Evolutionary conservation across 306 rosid genomes (phyloP).

Genomic region (Fragaria ananassa): DNA sequence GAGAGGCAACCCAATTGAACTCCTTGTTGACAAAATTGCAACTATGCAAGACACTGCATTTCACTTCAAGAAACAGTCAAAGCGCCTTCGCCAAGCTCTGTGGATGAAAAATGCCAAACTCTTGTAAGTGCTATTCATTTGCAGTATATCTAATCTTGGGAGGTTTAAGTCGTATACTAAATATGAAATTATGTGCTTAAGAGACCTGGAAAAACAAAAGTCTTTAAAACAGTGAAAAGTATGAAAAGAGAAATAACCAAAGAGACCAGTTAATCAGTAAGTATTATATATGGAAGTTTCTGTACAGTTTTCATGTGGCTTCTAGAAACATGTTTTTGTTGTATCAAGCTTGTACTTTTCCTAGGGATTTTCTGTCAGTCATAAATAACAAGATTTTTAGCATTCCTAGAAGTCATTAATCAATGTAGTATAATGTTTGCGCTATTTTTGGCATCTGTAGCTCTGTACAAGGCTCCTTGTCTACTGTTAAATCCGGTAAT

Average conservation of each 20-base stretch:
- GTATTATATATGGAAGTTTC: not conserved
- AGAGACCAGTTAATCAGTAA: not conserved
- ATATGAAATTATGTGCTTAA: not conserved
- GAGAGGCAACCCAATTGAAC: constrained; percentile 95
- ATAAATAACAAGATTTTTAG: not conserved
- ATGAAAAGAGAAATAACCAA: not conserved
- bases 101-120: constrained; percentile 99
- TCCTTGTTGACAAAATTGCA: constrained; percentile 93
- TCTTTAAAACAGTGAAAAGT: not conserved
- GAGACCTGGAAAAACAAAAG: not conserved
- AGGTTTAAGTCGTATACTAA: not conserved
- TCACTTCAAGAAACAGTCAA: constrained; percentile 94
- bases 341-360: not conserved
- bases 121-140: constrained; percentile 52
- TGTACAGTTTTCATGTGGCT: not conserved
- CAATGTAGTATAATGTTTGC: not conserved
- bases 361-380: not conserved
- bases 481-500: not conserved
- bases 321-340: not conserved
- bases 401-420: not conserved
- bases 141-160: not conserved
- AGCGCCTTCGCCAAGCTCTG: constrained; percentile 86
- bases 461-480: not conserved
- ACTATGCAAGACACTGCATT: constrained; percentile 98
- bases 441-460: not conserved